phyloP scores from a whole-genome alignment of 2,329 filamentous ascomycete species.

The Plectosphaerella sp. region DNA sequence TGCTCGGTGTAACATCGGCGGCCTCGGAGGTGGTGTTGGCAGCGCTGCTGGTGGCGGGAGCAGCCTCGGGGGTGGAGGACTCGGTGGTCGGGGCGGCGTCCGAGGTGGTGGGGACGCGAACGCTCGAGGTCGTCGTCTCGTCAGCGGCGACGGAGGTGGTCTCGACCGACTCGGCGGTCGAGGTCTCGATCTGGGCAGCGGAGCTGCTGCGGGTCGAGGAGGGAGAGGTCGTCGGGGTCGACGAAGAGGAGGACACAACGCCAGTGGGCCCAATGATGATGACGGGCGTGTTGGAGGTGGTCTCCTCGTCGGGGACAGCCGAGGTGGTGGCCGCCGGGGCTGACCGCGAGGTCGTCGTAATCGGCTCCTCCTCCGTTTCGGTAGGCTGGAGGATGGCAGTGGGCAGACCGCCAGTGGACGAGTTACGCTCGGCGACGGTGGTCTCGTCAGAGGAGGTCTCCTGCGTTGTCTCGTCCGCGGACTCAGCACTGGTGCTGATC shows the following conservation, averaged over 20 bases:
- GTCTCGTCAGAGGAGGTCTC: constrained; percentile 6
- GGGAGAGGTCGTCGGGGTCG: too few species aligned
- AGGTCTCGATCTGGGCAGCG: neutral
- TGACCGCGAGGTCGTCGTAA: constrained; percentile 1
- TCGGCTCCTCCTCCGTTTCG: constrained; percentile 10
- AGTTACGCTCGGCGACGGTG: constrained; percentile 3
- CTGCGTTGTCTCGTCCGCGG: constrained; percentile 8
- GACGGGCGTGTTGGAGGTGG: constrained; percentile 8
- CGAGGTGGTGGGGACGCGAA: neutral
- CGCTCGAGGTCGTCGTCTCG: neutral
- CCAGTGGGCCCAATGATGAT: constrained; percentile 26
- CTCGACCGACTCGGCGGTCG: neutral
- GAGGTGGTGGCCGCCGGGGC: constrained; percentile 2
- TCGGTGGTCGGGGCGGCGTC: constrained; percentile 1
- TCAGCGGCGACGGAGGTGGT: neutral
- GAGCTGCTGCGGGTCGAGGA: too few species aligned
- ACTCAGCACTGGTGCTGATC: constrained; percentile 6
- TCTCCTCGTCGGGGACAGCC: neutral
- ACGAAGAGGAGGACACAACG: constrained; percentile 18
- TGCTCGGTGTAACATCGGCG: neutral
- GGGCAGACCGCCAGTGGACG: constrained; percentile 9
- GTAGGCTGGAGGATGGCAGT: constrained; percentile 11
- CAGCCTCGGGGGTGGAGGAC: neutral
- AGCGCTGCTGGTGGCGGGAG: neutral
- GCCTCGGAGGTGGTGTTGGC: neutral